phyloP scores from a whole-genome alignment of 306 rosid genomes.

The Castanea sativa region DNA sequence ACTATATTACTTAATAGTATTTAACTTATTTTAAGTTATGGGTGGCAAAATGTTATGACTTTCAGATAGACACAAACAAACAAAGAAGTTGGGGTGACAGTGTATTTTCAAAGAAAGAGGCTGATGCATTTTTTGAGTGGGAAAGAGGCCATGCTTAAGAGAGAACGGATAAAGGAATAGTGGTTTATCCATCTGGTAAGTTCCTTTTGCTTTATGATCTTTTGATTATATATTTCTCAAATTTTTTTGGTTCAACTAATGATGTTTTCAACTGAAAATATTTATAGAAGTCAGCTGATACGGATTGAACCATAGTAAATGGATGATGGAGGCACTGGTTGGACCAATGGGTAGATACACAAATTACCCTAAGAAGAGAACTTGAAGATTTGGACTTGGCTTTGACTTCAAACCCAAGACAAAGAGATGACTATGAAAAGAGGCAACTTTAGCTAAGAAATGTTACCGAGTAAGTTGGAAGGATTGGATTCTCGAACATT shows the following conservation, averaged over 20 bases:
- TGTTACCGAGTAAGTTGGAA: too few relatives aligned
- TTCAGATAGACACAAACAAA: too few relatives aligned
- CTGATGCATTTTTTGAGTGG: slow-evolving; percentile 49
- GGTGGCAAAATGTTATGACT: too few relatives aligned
- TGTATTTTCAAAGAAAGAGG: slow-evolving; percentile 61
- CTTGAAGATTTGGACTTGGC: too few relatives aligned
- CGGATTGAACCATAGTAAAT: slow-evolving; percentile 66
- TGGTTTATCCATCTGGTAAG: slow-evolving; percentile 68
- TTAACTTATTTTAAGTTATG: too few relatives aligned
- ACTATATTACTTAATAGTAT: too few relatives aligned
- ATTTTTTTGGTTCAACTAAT: slow-evolving; percentile 16
- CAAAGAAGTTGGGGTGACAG: slow-evolving; percentile 75
- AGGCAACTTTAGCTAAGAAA: too few relatives aligned
- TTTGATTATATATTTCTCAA: neutral
- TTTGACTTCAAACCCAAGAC: too few relatives aligned
- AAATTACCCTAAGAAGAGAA: too few relatives aligned
- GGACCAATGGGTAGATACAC: too few relatives aligned
- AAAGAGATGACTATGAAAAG: slow-evolving; percentile 33
- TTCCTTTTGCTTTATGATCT: neutral
- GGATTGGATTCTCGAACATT: too few relatives aligned
- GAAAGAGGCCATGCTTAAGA: slow-evolving; percentile 61
- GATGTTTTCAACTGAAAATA: neutral
- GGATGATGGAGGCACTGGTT: slow-evolving; percentile 96
- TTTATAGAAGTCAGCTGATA: slow-evolving; percentile 74
- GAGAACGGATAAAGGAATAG: slow-evolving; percentile 72